Base-by-base conservation (phyloP, 306 rosid species). In the Corylus heterophylla region DNA sequence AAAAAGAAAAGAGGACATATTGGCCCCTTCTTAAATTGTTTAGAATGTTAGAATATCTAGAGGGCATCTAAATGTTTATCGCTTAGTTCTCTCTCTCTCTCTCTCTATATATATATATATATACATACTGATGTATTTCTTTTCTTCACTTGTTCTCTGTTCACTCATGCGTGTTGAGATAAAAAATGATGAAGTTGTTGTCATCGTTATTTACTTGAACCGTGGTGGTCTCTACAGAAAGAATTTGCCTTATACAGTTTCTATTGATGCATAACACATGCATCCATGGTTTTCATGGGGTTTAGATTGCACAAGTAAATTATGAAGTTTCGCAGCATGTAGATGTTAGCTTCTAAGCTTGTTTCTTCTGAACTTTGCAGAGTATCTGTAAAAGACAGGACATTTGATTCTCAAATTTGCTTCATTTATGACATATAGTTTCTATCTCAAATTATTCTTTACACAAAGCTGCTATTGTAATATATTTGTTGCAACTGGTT, bases 351-450 rank as follows among this genome's bases (percentile, higher is more conserved):
- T 22, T 25, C 13, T 11, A 27, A 61, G 67, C 37, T 18, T 54
- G 59, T 54, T 54, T 16, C 20, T 50, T 17, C 16, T 16, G 59
- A 16, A 54, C 59, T 61, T 61, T 4, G 14, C 39, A 22, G 17
- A 22, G 67, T 22, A 27, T 12, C 39, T 61, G 39, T 12, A 61
- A 61, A 61, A 7, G 67, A 61, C 18, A 3, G 66, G 67, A 61
- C 39, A 4, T 61, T 61, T 12, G 67, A 61, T 61, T 61, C 67
- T 61, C 67, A 61, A 61, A 61, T 61, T 12, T 61, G 67, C 67
- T 61, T 27, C 35, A 29, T 27, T 61, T 61, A 58, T 58, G 39
- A 27, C 67, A 3, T 12, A 22, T 61, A 29, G 67, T 10, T 61
- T 61, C 67, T 4, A 27, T 61, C 67, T 61, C 67, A 61, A 61